Conservation (phyloP, 2,329 filamentous ascomycete species). For the Xylariales sp. region DNA sequence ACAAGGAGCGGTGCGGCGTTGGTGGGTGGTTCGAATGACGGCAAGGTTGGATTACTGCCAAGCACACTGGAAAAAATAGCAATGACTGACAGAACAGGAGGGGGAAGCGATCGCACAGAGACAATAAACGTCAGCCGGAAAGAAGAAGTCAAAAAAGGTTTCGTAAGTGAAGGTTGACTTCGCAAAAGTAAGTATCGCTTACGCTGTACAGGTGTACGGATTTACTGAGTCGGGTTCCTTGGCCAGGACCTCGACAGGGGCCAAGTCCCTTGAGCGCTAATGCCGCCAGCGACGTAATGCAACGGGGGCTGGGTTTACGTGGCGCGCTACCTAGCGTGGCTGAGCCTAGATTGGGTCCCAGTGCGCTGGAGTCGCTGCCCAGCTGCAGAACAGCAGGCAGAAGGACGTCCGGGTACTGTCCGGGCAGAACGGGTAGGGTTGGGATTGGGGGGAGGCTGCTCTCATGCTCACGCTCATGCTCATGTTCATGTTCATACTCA, state of each 20-base stretch:
- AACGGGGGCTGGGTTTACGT: slow-evolving; percentile 47
- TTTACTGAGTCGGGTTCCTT: slow-evolving; percentile 33
- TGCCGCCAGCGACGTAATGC: slow-evolving; percentile 48
- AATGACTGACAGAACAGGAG: slow-evolving; percentile 17
- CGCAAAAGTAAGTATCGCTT: slow-evolving; percentile 32
- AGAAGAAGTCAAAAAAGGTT: slow-evolving; percentile 5
- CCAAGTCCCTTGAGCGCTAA: slow-evolving; percentile 40
- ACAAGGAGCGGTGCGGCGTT: slow-evolving; percentile 10
- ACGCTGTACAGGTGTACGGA: not conserved
- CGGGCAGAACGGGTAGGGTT: too few species aligned
- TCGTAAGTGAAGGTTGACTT: slow-evolving; percentile 30
- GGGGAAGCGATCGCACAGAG: slow-evolving; percentile 12
- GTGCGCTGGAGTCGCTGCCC: slow-evolving; percentile 29
- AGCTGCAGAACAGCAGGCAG: slow-evolving; percentile 12
- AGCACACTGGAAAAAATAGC: slow-evolving; percentile 11
- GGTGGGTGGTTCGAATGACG: slow-evolving; percentile 21
- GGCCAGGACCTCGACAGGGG: slow-evolving; percentile 26
- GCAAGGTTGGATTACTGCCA: slow-evolving; percentile 8
- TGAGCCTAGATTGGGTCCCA: slow-evolving; percentile 31
- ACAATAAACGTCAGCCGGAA: slow-evolving; percentile 2
- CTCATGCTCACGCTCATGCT: too few species aligned
- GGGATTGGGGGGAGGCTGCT: too few species aligned
- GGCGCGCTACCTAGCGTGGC: slow-evolving; percentile 36
- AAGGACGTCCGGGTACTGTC: not conserved
- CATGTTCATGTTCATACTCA: too few species aligned